Base-by-base conservation (phyloP, 2,329 filamentous ascomycete species). In the Incumbomyces delicatus region DNA sequence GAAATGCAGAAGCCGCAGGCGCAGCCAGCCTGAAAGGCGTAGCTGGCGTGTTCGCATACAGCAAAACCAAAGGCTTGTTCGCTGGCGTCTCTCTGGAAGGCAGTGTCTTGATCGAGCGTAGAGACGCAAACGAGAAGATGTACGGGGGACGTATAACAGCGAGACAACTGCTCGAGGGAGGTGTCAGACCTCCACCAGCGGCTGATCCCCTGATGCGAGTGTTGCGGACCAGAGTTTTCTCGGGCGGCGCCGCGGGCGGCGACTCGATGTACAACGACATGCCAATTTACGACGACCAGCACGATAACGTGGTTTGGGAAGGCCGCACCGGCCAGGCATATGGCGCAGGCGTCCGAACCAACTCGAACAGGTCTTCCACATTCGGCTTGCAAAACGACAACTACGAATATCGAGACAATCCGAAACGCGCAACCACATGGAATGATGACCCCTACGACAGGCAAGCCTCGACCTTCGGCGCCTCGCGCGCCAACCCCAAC, bases 31-130 rank as follows among this genome's bases (percentile, higher is more conserved):
- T 94, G 53, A 90, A 81, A 71, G 82, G 87, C 53, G 84, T 96
- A 7, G 85, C 89, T 0, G 92, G 87, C 44, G 83, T 98, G 41
- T 98, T 98, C 72, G 87, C 86, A 60, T 98, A 98, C 74, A 92
- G 85, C 64, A 96, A 95, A 70, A 98, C 92, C 11, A 96, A 95
- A 71, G 92, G 92, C 16, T 71, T 98, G 29, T 98, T 98, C 58
- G 92, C 92, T 4, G 92, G 92, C 61, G 89, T 98, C 40, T 94
- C 86, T 57, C 72, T 98, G 55, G 92, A 98, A 65, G 92, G 92
- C 17, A 90, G 85, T 51, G 88, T 86, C 44, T 83, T 98, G 54
- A 86, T 96, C 53, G 92, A 98, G 70, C 80, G 92, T 53, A 84
- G 88, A 68, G 92, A 98, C 66, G 92, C 92, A 57, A 98, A 98